Evolutionary conservation across 345 rosid genomes (phyloP).

Genomic region (Melaleuca alternifolia): DNA sequence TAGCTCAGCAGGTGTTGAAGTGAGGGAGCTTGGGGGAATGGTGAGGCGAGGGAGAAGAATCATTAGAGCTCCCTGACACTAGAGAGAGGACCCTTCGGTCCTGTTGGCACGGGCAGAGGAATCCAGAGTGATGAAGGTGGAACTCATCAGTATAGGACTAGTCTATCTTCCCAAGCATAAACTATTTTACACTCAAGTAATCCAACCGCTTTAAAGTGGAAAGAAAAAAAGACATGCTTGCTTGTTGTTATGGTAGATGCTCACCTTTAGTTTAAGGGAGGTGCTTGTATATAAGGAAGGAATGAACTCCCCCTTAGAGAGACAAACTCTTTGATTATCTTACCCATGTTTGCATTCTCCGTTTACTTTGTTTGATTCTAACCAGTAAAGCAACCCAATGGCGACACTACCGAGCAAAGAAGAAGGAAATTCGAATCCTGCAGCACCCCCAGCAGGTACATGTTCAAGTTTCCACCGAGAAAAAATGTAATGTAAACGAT

Average conservation of each 20-base stretch:
- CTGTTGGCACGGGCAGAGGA: too few species aligned
- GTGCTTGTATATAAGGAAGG: not conserved
- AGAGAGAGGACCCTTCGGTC: too few species aligned
- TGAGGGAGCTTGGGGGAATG: too few species aligned
- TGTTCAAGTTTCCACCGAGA: not conserved
- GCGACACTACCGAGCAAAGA: not conserved
- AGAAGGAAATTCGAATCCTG: not conserved
- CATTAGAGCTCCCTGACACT: too few species aligned
- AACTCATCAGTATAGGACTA: not conserved
- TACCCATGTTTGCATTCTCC: not conserved
- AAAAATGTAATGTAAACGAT: too few species aligned
- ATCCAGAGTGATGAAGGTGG: too few species aligned
- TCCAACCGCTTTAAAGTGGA: not conserved
- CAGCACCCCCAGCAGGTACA: not conserved
- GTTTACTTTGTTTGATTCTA: not conserved
- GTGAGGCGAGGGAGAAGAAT: too few species aligned
- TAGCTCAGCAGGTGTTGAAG: too few species aligned
- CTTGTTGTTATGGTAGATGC: not conserved
- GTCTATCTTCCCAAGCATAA: not conserved
- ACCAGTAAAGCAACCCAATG: not conserved
- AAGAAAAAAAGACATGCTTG: not conserved
- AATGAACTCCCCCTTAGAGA: not conserved
- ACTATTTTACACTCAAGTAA: too few species aligned
- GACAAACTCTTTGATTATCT: not conserved
- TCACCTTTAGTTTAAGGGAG: not conserved